Conservation (phyloP, 345 rosid genomes). For the Noccaea caerulescens region DNA sequence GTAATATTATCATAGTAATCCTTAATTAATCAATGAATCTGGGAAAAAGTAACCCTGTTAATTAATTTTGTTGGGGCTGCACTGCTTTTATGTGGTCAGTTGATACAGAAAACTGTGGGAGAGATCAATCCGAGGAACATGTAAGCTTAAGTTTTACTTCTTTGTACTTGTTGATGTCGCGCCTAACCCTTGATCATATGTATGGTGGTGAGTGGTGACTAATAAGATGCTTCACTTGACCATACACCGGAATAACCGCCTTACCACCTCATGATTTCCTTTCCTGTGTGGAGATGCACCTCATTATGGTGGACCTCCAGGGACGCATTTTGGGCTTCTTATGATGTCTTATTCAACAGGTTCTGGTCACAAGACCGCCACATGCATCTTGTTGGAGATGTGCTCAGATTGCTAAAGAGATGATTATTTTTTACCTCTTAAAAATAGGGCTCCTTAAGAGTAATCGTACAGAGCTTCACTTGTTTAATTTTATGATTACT, state of each 20-base stretch:
- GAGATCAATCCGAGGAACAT: constrained; percentile 62
- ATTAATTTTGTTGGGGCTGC: too few species aligned
- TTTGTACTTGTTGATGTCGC: constrained; percentile 6
- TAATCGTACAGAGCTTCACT: constrained; percentile 12
- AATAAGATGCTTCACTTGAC: constrained; percentile 52
- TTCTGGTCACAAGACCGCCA: constrained; percentile 79
- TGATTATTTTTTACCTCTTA: constrained; percentile 27
- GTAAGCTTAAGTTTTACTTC: constrained; percentile 41
- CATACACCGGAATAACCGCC: constrained; percentile 39
- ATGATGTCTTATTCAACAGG: constrained; percentile 48
- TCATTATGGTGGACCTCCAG: constrained; percentile 46
- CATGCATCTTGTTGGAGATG: constrained; percentile 88
- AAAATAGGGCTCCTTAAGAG: constrained; percentile 16
- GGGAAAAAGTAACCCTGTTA: too few species aligned
- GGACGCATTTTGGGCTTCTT: background rate
- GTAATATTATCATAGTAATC: too few species aligned
- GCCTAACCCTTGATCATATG: constrained; percentile 17
- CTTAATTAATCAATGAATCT: too few species aligned
- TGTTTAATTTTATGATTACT: background rate
- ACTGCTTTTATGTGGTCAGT: too few species aligned
- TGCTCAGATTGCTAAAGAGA: constrained; percentile 65
- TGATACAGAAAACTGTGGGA: constrained; percentile 74
- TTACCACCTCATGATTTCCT: constrained; percentile 64
- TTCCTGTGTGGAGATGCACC: constrained; percentile 63
- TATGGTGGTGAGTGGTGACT: background rate